Evolutionary conservation across 2,329 filamentous ascomycete genomes (phyloP).

Genomic region (Aureobasidium sp.): DNA sequence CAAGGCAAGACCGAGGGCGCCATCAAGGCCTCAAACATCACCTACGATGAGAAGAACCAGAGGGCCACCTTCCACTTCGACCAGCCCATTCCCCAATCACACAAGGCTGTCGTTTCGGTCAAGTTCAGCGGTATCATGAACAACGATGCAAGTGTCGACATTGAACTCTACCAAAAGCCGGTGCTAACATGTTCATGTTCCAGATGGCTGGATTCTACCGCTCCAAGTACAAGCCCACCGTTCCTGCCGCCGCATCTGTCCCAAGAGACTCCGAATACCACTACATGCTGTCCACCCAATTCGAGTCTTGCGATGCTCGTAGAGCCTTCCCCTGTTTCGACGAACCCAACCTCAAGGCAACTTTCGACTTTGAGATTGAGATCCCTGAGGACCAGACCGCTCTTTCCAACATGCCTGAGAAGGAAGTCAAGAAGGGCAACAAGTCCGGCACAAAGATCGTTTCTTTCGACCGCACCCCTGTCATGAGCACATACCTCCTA

Average conservation of each 20-base stretch:
- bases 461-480: slow-evolving; percentile 72
- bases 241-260: slow-evolving; percentile 65
- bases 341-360: slow-evolving; percentile 93
- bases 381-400: slow-evolving; percentile 82
- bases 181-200: background rate
- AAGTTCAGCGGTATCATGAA: slow-evolving; percentile 78
- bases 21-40: slow-evolving; percentile 59
- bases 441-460: slow-evolving; percentile 59
- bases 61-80: slow-evolving; percentile 72
- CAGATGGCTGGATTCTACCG: slow-evolving; percentile 86
- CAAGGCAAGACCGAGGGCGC: slow-evolving; percentile 51
- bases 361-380: slow-evolving; percentile 90
- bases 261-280: slow-evolving; percentile 61
- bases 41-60: slow-evolving; percentile 78
- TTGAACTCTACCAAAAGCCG: background rate
- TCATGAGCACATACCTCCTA: slow-evolving; percentile 85
- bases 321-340: slow-evolving; percentile 97
- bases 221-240: slow-evolving; percentile 82
- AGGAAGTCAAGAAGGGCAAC: slow-evolving; percentile 61
- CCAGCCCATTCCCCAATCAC: slow-evolving; percentile 60
- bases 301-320: slow-evolving; percentile 92
- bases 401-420: slow-evolving; percentile 92
- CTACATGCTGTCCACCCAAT: slow-evolving; percentile 85
- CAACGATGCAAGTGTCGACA: slow-evolving; percentile 54
- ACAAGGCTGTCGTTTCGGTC: slow-evolving; percentile 61